These are phyloP conservation scores for Saccharomycopsis babjevae DNA, from an alignment of 805 yeast genomes.

Conservation along the genomic window DNA sequence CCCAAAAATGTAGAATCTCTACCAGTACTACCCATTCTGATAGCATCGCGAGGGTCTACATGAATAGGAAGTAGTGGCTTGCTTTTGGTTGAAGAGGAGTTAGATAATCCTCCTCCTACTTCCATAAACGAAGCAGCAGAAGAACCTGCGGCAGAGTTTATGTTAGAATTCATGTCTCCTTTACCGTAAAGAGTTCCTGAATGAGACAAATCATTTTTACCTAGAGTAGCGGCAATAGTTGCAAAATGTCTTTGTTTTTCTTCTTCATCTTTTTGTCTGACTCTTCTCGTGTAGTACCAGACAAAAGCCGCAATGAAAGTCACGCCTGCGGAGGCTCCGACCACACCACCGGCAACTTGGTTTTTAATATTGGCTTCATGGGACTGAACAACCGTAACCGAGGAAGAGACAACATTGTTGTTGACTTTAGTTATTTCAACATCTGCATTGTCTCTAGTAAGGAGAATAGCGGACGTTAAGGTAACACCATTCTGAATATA, in stretches of 20 bases:
- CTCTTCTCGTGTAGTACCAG: conserved; percentile 17
- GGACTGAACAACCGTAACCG: conserved; percentile 13
- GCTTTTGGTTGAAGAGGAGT: background rate
- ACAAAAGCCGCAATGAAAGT: conserved; percentile 15
- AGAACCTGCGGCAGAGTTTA: background rate
- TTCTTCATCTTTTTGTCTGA: conserved; percentile 18
- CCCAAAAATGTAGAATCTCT: conserved; percentile 3
- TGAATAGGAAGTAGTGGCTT: background rate
- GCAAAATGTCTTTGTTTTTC: conserved; percentile 19
- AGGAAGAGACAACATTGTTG: conserved; percentile 14
- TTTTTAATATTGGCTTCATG: conserved; percentile 4
- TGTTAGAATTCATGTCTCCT: background rate
- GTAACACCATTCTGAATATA: conserved; percentile 14
- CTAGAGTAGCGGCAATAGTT: conserved; percentile 19
- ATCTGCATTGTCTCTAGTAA: conserved; percentile 10
- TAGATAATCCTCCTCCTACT: background rate
- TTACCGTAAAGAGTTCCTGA: conserved; percentile 13
- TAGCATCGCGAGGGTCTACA: background rate
- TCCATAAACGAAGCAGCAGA: background rate
- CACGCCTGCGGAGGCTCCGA: conserved; percentile 18
- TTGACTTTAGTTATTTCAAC: conserved; percentile 14
- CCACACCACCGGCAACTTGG: conserved; percentile 18
- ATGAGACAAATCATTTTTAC: conserved; percentile 3
- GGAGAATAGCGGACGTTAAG: conserved; percentile 12
- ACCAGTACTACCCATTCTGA: conserved; percentile 17